phyloP scores from a whole-genome alignment of 257 asterid genomes.

The Solanum rostratum region DNA sequence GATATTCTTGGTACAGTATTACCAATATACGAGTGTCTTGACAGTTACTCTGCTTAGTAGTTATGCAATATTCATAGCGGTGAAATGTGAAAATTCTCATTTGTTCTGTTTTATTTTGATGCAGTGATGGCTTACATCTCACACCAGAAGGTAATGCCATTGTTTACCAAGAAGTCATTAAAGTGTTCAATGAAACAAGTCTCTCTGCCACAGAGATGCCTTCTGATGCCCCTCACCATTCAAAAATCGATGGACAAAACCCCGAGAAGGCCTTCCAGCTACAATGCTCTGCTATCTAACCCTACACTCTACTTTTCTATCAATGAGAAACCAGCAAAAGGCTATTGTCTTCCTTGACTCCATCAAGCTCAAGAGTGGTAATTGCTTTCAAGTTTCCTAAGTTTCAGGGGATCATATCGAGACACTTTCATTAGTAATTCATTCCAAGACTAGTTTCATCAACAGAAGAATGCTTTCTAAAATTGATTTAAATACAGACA shows the following conservation, averaged over 20 bases:
- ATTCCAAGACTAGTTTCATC: background rate
- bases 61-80: no score
- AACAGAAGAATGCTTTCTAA: background rate
- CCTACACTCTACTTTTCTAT: background rate
- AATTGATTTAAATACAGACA: background rate
- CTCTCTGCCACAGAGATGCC: conserved; percentile 44
- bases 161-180: conserved; percentile 39
- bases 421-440: background rate
- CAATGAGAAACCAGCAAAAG: background rate
- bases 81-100: background rate
- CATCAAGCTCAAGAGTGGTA: background rate
- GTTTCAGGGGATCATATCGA: background rate
- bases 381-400: background rate
- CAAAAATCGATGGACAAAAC: conserved; percentile 45
- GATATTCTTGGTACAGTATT: background rate
- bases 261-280: conserved; percentile 54
- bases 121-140: conserved; percentile 86
- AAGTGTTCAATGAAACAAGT: conserved; percentile 47
- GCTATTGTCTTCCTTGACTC: background rate
- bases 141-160: conserved; percentile 71
- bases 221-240: conserved; percentile 61
- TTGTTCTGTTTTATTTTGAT: background rate
- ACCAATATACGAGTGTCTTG: background rate
- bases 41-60: background rate
- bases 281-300: conserved; percentile 23